Evolutionary conservation across 495 filamentous ascomycete species (phyloP), one percentile per base, ranked within the genome.

Genomic region (Trichocladium uniseriatum): DNA sequence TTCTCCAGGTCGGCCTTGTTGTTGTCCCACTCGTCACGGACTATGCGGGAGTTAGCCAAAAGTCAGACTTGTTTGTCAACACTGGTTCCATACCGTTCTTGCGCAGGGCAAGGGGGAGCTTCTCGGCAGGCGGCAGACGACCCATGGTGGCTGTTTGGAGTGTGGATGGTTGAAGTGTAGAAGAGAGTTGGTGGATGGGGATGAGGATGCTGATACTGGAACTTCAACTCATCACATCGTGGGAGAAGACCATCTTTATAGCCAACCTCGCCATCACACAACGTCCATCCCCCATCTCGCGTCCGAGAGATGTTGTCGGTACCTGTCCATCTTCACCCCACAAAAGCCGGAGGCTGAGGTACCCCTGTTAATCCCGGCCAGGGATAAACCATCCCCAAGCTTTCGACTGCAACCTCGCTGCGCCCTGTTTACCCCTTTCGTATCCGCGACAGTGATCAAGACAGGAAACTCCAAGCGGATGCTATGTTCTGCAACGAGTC

Each of bases 21-120:
- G 43, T 54, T 63, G n/a, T 76, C 73, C 63, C 64, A 78, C 19
- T 69, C 68, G 49, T 79, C 76, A 3, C 76, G 70, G 52, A 79
- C 74, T 78, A 38, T n/a, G 24, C 24, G 24, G 24, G 7, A 22
- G 57, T 41, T 49, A 54, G 38, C 18, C 20, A 42, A 45, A 15
- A 21, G 15, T 24, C 16, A 24, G 27, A 14, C 40, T 9, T 28
- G 9, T 11, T 3, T 27, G 24, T 4, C 24, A 27, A 3, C 4
- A 4, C 4, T 27, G 13, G 38, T 9, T 35, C 54, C 67, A 54
- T 53, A 76, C 73, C 55, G 55, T 74, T 77, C 58, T 75, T 77
- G 54, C 73, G 73, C 22, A 72, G 49, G 20, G 69, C 73, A 46
- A 79, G 70, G n/a, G 75, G 67, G 8, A 79, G 62, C 57, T 77